Evolutionary conservation across 805 yeast genomes (phyloP).

Genomic region (Yamadazyma scolyti): DNA sequence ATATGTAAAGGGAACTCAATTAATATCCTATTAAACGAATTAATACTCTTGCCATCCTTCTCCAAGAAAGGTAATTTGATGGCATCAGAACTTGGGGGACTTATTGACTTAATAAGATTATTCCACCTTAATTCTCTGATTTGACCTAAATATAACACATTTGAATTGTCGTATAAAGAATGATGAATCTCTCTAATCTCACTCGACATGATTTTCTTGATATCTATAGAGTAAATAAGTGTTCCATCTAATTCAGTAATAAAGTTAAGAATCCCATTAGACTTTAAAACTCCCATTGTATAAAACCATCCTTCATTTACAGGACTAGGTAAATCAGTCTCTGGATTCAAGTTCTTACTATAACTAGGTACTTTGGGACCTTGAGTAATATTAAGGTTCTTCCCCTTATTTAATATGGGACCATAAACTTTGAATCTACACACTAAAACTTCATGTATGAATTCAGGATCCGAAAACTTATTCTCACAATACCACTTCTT

Average conservation of each 20-base stretch:
- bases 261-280: constrained; percentile 60
- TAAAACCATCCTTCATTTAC: constrained; percentile 62
- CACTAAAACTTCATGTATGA: constrained; percentile 45
- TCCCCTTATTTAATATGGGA: constrained; percentile 45
- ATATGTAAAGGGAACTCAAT: constrained; percentile 63
- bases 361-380: constrained; percentile 38
- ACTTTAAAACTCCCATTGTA: constrained; percentile 65
- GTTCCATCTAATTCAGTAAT: constrained; percentile 64
- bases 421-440: constrained; percentile 67
- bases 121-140: constrained; percentile 50
- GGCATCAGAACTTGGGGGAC: constrained; percentile 17
- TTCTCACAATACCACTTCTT: constrained; percentile 50
- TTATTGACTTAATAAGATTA: constrained; percentile 31
- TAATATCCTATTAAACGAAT: constrained; percentile 41
- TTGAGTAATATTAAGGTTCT: constrained; percentile 31
- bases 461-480: constrained; percentile 19
- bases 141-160: constrained; percentile 56
- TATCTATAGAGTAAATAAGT: constrained; percentile 53
- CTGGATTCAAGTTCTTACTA: constrained; percentile 9
- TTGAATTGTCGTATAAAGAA: constrained; percentile 57
- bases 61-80: constrained; percentile 22
- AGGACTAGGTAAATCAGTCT: constrained; percentile 1
- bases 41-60: constrained; percentile 30
- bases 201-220: constrained; percentile 47
- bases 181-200: constrained; percentile 65